Evolutionary conservation across 2,329 filamentous ascomycete species (phyloP).

Genomic region (Alternaria triticina): DNA sequence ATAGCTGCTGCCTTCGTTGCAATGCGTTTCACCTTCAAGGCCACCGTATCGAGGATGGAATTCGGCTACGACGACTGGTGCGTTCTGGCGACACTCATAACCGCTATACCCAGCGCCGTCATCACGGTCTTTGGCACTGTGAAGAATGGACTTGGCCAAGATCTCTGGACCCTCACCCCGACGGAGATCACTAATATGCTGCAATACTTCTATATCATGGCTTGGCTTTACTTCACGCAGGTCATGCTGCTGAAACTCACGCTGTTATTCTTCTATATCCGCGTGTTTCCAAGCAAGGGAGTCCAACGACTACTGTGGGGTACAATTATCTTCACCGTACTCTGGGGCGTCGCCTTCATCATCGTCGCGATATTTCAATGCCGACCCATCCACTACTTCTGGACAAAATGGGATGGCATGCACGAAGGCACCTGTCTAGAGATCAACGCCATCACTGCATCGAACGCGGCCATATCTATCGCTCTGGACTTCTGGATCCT

Average conservation of each 20-base stretch:
- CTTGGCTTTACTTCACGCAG: constrained; percentile 43
- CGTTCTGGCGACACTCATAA: constrained; percentile 31
- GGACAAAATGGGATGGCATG: constrained; percentile 42
- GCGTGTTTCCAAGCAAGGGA: constrained; percentile 37
- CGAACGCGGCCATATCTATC: constrained; percentile 46
- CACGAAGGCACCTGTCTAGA: constrained; percentile 43
- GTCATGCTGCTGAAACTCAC: constrained; percentile 38
- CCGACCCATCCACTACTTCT: constrained; percentile 43
- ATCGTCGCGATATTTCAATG: constrained; percentile 44
- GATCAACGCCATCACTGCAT: constrained; percentile 42
- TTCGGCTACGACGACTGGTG: constrained; percentile 51
- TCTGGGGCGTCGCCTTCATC: constrained; percentile 33
- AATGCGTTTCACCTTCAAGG: constrained; percentile 48
- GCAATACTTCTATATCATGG: constrained; percentile 44
- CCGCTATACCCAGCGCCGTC: constrained; percentile 33
- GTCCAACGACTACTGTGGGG: constrained; percentile 32
- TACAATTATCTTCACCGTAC: constrained; percentile 33
- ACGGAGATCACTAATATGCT: constrained; percentile 55
- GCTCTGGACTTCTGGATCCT: constrained; percentile 43
- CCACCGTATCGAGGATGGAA: constrained; percentile 39
- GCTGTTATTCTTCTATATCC: constrained; percentile 40
- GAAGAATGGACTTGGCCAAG: constrained; percentile 55
- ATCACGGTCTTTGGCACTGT: constrained; percentile 32
- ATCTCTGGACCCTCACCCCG: constrained; percentile 59
- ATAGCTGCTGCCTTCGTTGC: constrained; percentile 45